phyloP scores from a whole-genome alignment of 306 rosid genomes.

The Prunus davidiana region DNA sequence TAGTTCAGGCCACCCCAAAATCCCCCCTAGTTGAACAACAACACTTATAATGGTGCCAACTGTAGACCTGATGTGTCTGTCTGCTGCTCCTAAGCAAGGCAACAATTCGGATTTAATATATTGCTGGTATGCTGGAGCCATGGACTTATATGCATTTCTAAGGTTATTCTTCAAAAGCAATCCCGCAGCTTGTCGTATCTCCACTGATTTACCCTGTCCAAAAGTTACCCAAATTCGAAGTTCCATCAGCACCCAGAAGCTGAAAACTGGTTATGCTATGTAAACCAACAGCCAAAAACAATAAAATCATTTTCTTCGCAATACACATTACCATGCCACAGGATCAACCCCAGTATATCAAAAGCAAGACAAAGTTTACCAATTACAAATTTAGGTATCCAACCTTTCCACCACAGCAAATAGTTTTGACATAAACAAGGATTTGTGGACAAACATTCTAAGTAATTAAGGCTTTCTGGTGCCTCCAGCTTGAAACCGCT shows the following conservation, averaged over 20 bases:
- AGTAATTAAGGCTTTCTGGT: background rate
- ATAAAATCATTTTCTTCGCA: background rate
- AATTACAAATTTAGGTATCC: background rate
- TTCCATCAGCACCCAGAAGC: slow-evolving; percentile 12
- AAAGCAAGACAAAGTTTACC: too few species aligned
- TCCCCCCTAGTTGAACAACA: slow-evolving; percentile 77
- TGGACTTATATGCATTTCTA: slow-evolving; percentile 48
- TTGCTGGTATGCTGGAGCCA: slow-evolving; percentile 72
- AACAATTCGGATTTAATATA: slow-evolving; percentile 90
- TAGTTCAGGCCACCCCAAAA: slow-evolving; percentile 90
- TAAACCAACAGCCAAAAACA: background rate
- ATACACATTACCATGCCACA: background rate
- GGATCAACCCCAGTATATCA: too few species aligned
- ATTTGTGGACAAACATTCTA: background rate
- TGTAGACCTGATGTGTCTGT: slow-evolving; percentile 85
- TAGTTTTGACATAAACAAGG: background rate
- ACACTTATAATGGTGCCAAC: slow-evolving; percentile 86
- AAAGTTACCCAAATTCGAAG: slow-evolving; percentile 16
- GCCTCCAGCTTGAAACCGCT: background rate
- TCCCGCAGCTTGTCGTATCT: slow-evolving; percentile 97
- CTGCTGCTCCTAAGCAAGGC: slow-evolving; percentile 90
- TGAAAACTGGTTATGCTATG: background rate
- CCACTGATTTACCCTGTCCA: slow-evolving; percentile 78
- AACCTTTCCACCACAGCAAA: background rate
- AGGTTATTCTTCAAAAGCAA: slow-evolving; percentile 85